Conservation (phyloP, 768 basidiomycete species). For the Phylloporus arenicola region DNA sequence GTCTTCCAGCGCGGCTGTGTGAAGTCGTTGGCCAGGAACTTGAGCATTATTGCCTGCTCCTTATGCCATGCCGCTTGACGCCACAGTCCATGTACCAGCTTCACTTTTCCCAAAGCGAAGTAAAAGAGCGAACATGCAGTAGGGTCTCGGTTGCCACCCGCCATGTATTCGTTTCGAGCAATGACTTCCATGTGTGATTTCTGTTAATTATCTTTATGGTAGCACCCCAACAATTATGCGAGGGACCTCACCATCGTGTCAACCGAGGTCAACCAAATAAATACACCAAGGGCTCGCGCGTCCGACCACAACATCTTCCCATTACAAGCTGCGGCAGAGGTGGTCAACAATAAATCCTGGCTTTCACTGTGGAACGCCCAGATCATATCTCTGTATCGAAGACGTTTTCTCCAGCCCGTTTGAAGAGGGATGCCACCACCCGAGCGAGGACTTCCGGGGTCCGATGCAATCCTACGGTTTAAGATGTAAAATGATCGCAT, state of each 20-base stretch:
- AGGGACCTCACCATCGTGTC: conserved; percentile 64
- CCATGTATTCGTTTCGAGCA: conserved; percentile 91
- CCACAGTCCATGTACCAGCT: conserved; percentile 93
- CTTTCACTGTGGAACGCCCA: conserved; percentile 98
- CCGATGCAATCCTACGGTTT: conserved; percentile 55
- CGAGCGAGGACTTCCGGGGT: conserved; percentile 42
- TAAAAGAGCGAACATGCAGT: conserved; percentile 86
- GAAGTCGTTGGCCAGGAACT: conserved; percentile 91
- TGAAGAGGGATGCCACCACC: conserved; percentile 37
- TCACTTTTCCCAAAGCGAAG: conserved; percentile 89
- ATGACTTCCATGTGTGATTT: conserved; percentile 78
- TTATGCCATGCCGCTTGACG: conserved; percentile 91
- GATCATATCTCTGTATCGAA: conserved; percentile 89
- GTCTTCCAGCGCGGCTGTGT: conserved; percentile 78
- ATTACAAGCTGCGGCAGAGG: conserved; percentile 65
- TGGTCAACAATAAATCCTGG: conserved; percentile 74
- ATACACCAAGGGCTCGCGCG: conserved; percentile 79
- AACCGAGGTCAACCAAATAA: conserved; percentile 78
- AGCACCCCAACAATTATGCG: background rate
- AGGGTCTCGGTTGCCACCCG: conserved; percentile 82
- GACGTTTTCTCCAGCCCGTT: conserved; percentile 63
- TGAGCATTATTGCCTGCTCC: conserved; percentile 85
- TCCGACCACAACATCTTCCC: conserved; percentile 90
- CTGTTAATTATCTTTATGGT: conserved; percentile 36
- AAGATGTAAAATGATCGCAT: conserved; percentile 89